phyloP scores from a whole-genome alignment of 1,284 basidiomycete species.

The Boletellus dicymbophilus region DNA sequence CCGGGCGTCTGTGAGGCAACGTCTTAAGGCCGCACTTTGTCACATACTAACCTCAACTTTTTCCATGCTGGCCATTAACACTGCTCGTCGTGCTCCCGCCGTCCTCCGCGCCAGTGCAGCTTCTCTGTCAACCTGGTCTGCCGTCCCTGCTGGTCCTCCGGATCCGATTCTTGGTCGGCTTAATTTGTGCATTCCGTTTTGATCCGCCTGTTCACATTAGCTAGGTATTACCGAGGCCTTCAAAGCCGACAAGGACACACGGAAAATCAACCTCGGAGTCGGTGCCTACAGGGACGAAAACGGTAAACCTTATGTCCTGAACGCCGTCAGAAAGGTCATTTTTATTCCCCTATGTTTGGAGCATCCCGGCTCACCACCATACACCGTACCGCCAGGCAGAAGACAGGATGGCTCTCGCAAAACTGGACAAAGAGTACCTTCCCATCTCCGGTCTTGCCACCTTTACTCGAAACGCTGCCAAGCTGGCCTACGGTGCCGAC shows the following conservation, averaged over 20 bases:
- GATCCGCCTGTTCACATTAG: conserved; percentile 5
- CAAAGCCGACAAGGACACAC: conserved; percentile 89
- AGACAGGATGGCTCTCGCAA: conserved; percentile 64
- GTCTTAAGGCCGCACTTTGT: too few species aligned
- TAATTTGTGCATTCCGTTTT: neutral
- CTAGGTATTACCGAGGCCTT: conserved; percentile 90
- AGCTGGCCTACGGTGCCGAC: conserved; percentile 91
- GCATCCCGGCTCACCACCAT: conserved; percentile 2
- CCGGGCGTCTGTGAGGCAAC: too few species aligned
- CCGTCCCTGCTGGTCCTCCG: conserved; percentile 87
- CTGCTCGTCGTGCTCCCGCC: conserved; percentile 44
- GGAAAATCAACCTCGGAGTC: conserved; percentile 98
- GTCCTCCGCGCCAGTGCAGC: conserved; percentile 39
- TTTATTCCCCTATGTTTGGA: neutral
- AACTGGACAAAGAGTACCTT: conserved; percentile 96
- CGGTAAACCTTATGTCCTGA: conserved; percentile 95
- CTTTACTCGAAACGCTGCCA: conserved; percentile 89
- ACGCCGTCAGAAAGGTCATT: conserved; percentile 82
- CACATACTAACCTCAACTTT: neutral
- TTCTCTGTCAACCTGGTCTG: conserved; percentile 76
- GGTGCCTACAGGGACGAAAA: conserved; percentile 93
- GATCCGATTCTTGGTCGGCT: conserved; percentile 87
- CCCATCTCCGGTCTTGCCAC: conserved; percentile 91
- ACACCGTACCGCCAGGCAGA: conserved; percentile 66
- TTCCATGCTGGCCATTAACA: neutral